A percentile compares a stretch with the other conserved stretches of the same genome.
phyloP scores from a whole-genome alignment of 331 rosid species.

The Phaseolus coccineus region DNA sequence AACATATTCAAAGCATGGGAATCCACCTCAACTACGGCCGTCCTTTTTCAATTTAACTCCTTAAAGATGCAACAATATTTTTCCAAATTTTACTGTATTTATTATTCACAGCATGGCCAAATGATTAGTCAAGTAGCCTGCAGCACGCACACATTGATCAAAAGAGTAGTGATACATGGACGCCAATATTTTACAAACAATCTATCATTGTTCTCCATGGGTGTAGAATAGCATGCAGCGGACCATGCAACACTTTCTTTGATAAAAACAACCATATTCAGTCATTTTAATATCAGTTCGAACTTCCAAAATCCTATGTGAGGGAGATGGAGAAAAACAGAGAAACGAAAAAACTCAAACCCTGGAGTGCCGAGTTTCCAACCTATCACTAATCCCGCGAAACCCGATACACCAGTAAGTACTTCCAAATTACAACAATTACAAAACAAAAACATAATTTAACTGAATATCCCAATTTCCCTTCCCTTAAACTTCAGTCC shows the following conservation, averaged over 20 bases:
- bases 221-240: background rate
- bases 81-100: background rate
- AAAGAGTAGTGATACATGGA: background rate
- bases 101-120: background rate
- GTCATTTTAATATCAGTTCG: slow-evolving; percentile 6
- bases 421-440: background rate
- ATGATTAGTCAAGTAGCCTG: slow-evolving; percentile 4
- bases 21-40: slow-evolving; percentile 27
- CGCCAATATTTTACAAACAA: background rate
- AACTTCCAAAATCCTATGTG: background rate
- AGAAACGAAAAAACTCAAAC: slow-evolving; percentile 16
- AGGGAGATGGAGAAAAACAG: background rate
- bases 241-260: background rate
- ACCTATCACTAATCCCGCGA: slow-evolving; percentile 21
- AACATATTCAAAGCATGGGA: slow-evolving; percentile 11
- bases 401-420: background rate
- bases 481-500: background rate
- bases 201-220: background rate
- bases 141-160: background rate
- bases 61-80: background rate
- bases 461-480: background rate
- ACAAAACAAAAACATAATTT: background rate
- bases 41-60: slow-evolving; percentile 21
- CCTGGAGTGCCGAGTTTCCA: background rate
- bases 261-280: background rate